Percentiles rank a stretch among this genome's conserved stretches.
Evolutionary conservation across 768 basidiomycete genomes (phyloP).

Genomic region (Leccinum broughii): DNA sequence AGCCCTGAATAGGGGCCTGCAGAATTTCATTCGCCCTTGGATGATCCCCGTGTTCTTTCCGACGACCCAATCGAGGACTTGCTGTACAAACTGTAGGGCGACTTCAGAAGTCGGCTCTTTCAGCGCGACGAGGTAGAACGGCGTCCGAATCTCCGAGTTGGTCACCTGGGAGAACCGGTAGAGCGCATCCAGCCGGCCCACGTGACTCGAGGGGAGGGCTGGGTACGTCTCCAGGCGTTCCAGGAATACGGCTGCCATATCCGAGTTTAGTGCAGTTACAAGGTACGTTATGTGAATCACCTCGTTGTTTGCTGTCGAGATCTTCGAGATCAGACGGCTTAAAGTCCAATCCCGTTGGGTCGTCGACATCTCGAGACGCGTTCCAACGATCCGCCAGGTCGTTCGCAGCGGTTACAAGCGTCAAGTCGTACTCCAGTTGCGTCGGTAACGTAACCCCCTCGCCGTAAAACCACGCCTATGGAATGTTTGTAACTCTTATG

Average conservation of each 20-base stretch:
- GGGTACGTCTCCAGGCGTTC: conserved; percentile 46
- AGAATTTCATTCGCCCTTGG: conserved; percentile 59
- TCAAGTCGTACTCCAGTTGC: conserved; percentile 52
- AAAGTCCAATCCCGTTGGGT: conserved; percentile 42
- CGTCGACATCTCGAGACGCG: conserved; percentile 37
- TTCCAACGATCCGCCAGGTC: conserved; percentile 56
- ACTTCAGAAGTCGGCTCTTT: conserved; percentile 35
- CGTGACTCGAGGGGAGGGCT: conserved; percentile 44
- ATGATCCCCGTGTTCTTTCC: conserved; percentile 42
- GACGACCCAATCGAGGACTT: conserved; percentile 47
- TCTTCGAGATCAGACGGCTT: conserved; percentile 42
- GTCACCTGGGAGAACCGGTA: conserved; percentile 44
- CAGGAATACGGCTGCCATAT: conserved; percentile 51
- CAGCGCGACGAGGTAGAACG: conserved; percentile 53
- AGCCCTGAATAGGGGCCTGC: conserved; percentile 47
- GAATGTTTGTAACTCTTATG: not conserved
- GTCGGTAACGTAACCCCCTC: conserved; percentile 51
- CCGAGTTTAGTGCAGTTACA: not conserved
- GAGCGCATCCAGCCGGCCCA: conserved; percentile 42
- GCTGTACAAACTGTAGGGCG: conserved; percentile 34
- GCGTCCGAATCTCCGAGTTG: conserved; percentile 53
- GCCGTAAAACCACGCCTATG: conserved; percentile 57
- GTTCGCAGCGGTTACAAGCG: conserved; percentile 52
- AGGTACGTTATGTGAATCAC: conserved; percentile 23
- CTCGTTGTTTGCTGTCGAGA: conserved; percentile 54